These are phyloP conservation scores for Gastrolobium bilobum DNA, from an alignment of 306 rosid species.

Conservation along the genomic window DNA sequence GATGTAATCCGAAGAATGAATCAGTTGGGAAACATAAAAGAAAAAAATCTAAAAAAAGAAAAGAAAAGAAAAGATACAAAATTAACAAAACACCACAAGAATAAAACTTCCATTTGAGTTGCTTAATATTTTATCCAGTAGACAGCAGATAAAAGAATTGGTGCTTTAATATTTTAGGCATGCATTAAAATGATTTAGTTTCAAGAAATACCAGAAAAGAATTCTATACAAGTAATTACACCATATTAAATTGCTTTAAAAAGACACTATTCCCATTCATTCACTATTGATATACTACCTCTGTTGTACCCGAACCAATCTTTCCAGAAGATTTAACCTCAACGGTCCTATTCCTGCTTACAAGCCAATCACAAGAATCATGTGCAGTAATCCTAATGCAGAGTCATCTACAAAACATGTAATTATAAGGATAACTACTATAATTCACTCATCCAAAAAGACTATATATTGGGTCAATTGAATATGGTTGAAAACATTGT, in stretches of 20 bases:
- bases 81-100: constrained; percentile 9
- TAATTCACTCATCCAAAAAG: constrained; percentile 22
- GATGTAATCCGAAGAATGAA: too few species aligned
- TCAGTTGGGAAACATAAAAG: too few species aligned
- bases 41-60: too few species aligned
- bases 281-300: constrained; percentile 62
- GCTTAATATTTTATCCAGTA: not conserved
- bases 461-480: not conserved
- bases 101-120: not conserved
- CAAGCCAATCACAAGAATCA: constrained; percentile 53
- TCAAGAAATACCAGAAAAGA: not conserved
- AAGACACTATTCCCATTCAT: constrained; percentile 26
- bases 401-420: constrained; percentile 26
- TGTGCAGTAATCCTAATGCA: constrained; percentile 24
- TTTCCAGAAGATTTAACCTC: constrained; percentile 85
- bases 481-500: constrained; percentile 14
- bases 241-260: constrained; percentile 20
- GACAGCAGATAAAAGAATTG: not conserved
- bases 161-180: constrained; percentile 23
- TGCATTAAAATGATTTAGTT: not conserved
- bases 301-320: constrained; percentile 81
- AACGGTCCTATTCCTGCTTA: constrained; percentile 77
- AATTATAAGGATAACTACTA: constrained; percentile 8
- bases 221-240: constrained; percentile 3
- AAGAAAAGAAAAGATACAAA: not conserved